Evolutionary conservation across 2,329 filamentous ascomycete species (phyloP).

Genomic region (Ophiostoma novo-ulmi): DNA sequence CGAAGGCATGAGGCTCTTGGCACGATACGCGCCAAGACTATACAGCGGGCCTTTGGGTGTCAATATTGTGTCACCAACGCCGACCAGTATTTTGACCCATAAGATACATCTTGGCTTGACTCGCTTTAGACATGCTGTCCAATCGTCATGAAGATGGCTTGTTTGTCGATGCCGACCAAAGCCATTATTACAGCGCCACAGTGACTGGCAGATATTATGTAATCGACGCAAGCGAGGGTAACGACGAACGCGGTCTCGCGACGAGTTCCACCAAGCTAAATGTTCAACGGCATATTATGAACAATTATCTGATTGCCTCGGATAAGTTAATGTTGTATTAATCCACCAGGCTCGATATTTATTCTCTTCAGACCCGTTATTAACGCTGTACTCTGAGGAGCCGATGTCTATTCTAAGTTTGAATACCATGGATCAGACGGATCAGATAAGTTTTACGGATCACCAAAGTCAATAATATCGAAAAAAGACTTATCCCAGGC

Average conservation of each 20-base stretch:
- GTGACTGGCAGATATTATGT: no score
- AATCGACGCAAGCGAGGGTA: no score
- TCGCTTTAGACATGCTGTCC: no score
- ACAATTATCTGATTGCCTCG: not conserved
- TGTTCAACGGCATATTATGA: not conserved
- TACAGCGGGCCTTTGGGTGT: not conserved
- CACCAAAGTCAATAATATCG: not conserved
- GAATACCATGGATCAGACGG: not conserved
- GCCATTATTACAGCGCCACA: no score
- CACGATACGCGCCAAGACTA: not conserved
- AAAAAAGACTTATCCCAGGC: not conserved
- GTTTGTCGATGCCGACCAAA: no score
- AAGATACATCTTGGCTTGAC: no score
- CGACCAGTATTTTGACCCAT: no score
- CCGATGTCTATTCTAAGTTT: not conserved
- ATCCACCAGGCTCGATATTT: not conserved
- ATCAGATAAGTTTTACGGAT: not conserved
- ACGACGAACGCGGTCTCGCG: no score
- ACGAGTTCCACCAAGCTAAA: not conserved
- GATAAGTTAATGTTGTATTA: not conserved
- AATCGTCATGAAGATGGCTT: no score
- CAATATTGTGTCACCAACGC: not conserved
- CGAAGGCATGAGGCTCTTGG: not conserved
- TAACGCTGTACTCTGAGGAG: not conserved
- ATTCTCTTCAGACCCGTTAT: not conserved